Conservation (phyloP, 1,284 basidiomycete species). For the Takashimella tepidaria region DNA sequence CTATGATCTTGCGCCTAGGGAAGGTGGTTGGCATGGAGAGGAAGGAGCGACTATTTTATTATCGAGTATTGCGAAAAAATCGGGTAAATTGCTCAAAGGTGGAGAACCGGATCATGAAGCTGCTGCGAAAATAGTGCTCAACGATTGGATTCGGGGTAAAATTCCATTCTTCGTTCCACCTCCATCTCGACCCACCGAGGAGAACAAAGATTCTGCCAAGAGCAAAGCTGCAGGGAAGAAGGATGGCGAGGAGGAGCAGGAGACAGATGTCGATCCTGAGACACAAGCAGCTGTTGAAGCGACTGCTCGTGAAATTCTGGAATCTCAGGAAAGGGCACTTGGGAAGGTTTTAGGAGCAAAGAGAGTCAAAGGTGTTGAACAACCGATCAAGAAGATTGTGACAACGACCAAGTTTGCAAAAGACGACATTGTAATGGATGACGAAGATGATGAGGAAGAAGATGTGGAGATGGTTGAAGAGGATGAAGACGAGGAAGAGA, state of each 20-base stretch:
- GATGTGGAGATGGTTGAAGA: constrained; percentile 30
- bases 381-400: constrained; percentile 55
- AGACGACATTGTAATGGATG: constrained; percentile 45
- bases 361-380: constrained; percentile 54
- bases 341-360: constrained; percentile 47
- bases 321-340: constrained; percentile 40
- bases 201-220: constrained; percentile 35
- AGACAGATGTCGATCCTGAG: constrained; percentile 24
- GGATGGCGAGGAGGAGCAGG: constrained; percentile 19
- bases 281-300: constrained; percentile 28
- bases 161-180: constrained; percentile 52
- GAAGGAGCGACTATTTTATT: constrained; percentile 68
- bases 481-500: constrained; percentile 55
- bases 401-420: constrained; percentile 54
- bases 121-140: constrained; percentile 90
- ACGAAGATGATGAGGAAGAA: constrained; percentile 39
- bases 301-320: constrained; percentile 33
- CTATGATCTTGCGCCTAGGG: constrained; percentile 62
- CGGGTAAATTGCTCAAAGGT: constrained; percentile 85
- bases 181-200: constrained; percentile 47
- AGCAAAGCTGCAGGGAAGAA: constrained; percentile 9
- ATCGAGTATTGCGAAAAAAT: constrained; percentile 79
- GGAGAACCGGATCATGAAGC: constrained; percentile 91
- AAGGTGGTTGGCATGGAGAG: constrained; percentile 53
- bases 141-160: constrained; percentile 96